These are phyloP conservation scores for Vigna unguiculata DNA, from an alignment of 306 rosid genomes.

Conservation along the genomic window DNA sequence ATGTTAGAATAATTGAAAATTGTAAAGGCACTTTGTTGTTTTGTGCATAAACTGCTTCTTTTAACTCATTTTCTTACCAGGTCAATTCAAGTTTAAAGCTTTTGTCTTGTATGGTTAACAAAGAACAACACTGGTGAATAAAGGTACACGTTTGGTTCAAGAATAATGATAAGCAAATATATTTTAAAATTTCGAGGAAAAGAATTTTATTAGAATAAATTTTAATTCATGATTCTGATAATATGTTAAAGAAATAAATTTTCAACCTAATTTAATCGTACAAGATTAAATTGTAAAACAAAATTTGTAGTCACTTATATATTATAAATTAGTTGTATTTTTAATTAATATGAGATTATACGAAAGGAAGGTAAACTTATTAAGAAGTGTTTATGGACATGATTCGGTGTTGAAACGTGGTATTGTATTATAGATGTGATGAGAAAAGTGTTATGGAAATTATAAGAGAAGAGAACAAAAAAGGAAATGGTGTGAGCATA, in stretches of 20 bases:
- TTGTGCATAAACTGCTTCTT: background rate
- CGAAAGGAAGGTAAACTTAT: no score
- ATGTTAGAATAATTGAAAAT: background rate
- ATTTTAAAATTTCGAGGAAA: no score
- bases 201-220: no score
- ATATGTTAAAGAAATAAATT: no score
- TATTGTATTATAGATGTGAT: background rate
- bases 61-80: background rate
- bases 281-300: no score
- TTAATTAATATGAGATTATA: no score
- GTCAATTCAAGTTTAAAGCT: background rate
- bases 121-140: background rate
- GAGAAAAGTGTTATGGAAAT: constrained; percentile 30
- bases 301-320: no score
- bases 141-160: no score
- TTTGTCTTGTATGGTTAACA: background rate
- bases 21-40: background rate
- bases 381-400: background rate
- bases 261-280: no score
- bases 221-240: no score
- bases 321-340: no score
- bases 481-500: constrained; percentile 14
- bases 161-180: no score
- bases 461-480: constrained; percentile 35
- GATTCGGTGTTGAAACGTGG: background rate